Percentiles rank a stretch among this genome's conserved stretches.
Conservation (phyloP, 140 eudicot species). For the Cichorium intybus region DNA sequence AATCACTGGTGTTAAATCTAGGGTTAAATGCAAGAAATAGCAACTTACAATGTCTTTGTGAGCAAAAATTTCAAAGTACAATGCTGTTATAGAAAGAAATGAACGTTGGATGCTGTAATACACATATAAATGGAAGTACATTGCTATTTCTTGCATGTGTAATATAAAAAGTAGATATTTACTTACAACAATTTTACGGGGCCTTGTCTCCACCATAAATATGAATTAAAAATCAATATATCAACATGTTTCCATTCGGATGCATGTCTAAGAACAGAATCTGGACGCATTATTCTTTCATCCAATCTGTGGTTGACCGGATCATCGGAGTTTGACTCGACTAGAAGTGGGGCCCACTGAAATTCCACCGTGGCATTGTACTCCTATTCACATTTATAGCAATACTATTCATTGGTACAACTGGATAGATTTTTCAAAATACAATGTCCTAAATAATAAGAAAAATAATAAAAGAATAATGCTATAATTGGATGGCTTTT, state of each 20-base stretch:
- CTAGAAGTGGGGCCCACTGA: constrained; percentile 97
- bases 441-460: too few relatives aligned
- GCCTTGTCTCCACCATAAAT: constrained; percentile 99
- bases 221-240: constrained; percentile 81
- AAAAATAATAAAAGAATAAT: too few relatives aligned
- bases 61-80: too few relatives aligned
- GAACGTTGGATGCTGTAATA: too few relatives aligned
- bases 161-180: background rate
- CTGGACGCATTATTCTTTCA: constrained; percentile 90
- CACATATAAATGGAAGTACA: background rate
- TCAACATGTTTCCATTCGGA: constrained; percentile 88
- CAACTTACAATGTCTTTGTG: too few relatives aligned
- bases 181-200: constrained; percentile 88
- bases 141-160: background rate
- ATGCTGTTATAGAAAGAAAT: too few relatives aligned
- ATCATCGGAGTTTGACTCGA: constrained; percentile 91
- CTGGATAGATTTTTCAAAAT: too few relatives aligned
- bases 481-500: too few relatives aligned
- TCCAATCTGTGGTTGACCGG: constrained; percentile 88
- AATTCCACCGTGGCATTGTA: constrained; percentile 93
- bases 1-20: too few relatives aligned
- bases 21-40: background rate
- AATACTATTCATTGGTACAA: too few relatives aligned
- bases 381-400: constrained; percentile 62
- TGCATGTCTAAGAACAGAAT: constrained; percentile 76